Percentiles rank a stretch among this genome's conserved stretches.
These are phyloP conservation scores for Aspergillus niger DNA, from an alignment of 2,329 filamentous ascomycete species.

Conservation along the genomic window DNA sequence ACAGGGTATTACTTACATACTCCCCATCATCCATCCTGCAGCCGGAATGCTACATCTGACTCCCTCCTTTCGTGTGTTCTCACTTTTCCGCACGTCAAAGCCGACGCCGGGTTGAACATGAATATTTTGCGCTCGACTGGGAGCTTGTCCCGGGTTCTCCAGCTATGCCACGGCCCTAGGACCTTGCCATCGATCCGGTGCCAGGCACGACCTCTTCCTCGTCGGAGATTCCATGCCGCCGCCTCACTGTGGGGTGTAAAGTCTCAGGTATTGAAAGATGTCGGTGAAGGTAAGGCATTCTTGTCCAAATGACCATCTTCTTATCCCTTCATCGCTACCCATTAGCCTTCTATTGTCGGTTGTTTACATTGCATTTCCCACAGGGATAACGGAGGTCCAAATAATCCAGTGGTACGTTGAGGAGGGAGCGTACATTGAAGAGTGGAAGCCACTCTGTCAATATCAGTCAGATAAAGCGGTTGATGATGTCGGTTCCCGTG, in stretches of 20 bases:
- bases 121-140: conserved; percentile 34
- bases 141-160: conserved; percentile 31
- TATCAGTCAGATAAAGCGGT: conserved; percentile 96
- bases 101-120: conserved; percentile 25
- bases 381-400: conserved; percentile 96
- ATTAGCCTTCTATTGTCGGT: conserved; percentile 3
- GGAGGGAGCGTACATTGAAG: conserved; percentile 90
- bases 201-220: conserved; percentile 25
- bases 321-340: neutral
- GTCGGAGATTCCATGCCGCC: conserved; percentile 40
- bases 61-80: conserved; percentile 5
- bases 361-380: conserved; percentile 19
- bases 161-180: conserved; percentile 28
- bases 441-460: conserved; percentile 97
- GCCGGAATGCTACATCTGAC: conserved; percentile 1
- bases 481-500: conserved; percentile 52
- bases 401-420: conserved; percentile 99
- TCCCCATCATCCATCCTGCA: conserved; percentile 13
- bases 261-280: conserved; percentile 47
- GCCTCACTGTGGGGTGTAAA: conserved; percentile 37
- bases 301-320: too few relatives aligned
- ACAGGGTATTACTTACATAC: conserved; percentile 1
- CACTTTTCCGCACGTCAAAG: neutral
- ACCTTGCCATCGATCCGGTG: conserved; percentile 29
- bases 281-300: conserved; percentile 42